Percentiles rank a stretch among this genome's conserved stretches.
Evolutionary conservation across 2,329 filamentous ascomycete species (phyloP).

Genomic region (Nigrospora oryzae): DNA sequence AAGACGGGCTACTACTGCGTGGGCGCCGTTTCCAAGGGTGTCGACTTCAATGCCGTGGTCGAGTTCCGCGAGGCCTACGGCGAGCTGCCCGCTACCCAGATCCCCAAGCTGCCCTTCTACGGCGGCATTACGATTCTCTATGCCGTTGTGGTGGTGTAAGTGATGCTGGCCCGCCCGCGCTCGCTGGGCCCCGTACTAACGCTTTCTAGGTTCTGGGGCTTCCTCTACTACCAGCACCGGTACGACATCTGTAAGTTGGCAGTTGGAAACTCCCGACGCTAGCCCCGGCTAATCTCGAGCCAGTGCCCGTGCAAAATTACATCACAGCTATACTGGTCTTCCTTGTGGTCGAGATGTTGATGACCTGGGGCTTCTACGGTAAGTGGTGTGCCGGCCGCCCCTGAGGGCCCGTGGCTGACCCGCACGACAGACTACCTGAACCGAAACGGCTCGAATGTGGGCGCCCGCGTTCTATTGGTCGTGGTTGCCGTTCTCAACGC

Average conservation of each 20-base stretch:
- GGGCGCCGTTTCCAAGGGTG: constrained; percentile 43
- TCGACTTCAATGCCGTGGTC: constrained; percentile 66
- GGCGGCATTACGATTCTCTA: constrained; percentile 91
- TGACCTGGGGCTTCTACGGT: constrained; percentile 98
- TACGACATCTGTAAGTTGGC: constrained; percentile 68
- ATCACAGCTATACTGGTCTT: constrained; percentile 96
- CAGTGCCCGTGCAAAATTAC: constrained; percentile 95
- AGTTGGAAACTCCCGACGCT: not conserved
- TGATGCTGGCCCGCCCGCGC: constrained; percentile 8
- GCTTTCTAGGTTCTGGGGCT: constrained; percentile 68
- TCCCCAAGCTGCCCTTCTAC: constrained; percentile 95
- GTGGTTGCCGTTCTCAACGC: constrained; percentile 91
- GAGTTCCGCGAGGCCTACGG: constrained; percentile 96
- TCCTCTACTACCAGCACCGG: constrained; percentile 90
- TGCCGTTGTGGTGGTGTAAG: constrained; percentile 68
- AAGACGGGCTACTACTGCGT: constrained; percentile 97
- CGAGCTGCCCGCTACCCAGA: constrained; percentile 89
- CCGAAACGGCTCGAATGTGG: constrained; percentile 72
- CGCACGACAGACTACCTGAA: constrained; percentile 72
- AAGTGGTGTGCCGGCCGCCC: constrained; percentile 13
- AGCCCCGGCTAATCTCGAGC: constrained; percentile 20
- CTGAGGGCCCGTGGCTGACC: constrained; percentile 21
- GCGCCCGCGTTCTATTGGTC: constrained; percentile 79
- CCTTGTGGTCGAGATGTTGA: constrained; percentile 88
- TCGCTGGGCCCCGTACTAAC: constrained; percentile 9